Base-by-base conservation (phyloP, 106 monocot genomes). In the Phalaenopsis equestris region DNA sequence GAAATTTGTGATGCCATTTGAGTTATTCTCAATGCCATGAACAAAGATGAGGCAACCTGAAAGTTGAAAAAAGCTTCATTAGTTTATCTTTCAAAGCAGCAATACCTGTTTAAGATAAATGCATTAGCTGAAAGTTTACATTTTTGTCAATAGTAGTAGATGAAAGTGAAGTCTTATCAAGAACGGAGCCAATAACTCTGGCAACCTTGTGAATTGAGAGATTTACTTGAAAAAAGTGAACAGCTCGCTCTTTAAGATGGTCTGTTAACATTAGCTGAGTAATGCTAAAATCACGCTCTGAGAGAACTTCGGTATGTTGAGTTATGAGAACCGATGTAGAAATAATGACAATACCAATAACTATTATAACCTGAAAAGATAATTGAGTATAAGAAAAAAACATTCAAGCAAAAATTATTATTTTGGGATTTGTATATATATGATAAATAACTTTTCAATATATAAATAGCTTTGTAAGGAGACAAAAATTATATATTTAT, bases 41-140 rank as follows among this genome's bases (percentile, higher is more conserved):
- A 84, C 64, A 84, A 64, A 5, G 16, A 5, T 39, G 74, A 48
- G 3, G 47, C 84, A 75, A 79, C 48, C 84, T 84, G 64, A 15
- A 64, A 18, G 37, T 48, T 24, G 14, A 82, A 41, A 75, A 30
- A 0, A 49, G 6, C 3, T 23, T 76, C 74, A 74, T 23, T 24
- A 49, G 18, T 76, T 52, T 42, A 36, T 48, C 21, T 76, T 23
- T 2, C 38, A 48, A 41, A 21, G 1, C 3, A 47, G 9, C 23
- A 21, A 19, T 21, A 47, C 1, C 1, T 21, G 0, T 47, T 75
- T 24, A 75, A 73, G 16, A 73, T 11, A 23, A 75, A 75, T 23
- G 16, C 9, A 42, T 42, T 47, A 75, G 41, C 5, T 47, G 21
- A 48, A 75, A 47, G 11, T 41, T 48, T 75, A 75, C 75, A 48